phyloP scores from a whole-genome alignment of 2,329 filamentous ascomycete species.

The Trichoderma lentiforme region DNA sequence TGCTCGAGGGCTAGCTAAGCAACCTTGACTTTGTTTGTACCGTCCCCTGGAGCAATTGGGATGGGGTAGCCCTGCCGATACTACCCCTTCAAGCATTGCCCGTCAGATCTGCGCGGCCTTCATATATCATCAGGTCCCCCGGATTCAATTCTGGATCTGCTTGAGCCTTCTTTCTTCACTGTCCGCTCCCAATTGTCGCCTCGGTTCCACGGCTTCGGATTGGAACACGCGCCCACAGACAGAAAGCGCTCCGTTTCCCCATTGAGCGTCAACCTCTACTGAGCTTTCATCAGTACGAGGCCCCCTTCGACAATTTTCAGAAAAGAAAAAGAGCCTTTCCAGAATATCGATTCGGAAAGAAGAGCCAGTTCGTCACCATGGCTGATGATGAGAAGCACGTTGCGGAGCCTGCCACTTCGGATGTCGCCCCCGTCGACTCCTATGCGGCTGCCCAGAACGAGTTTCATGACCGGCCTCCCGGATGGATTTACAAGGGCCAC shows the following conservation, averaged over 20 bases:
- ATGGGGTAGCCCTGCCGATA: conserved; percentile 20
- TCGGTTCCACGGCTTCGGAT: conserved; percentile 9
- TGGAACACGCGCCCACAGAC: conserved; percentile 10
- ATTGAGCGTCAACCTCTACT: not conserved
- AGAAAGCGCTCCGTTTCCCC: not conserved
- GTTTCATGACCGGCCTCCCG: conserved; percentile 38
- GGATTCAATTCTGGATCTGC: conserved; percentile 5
- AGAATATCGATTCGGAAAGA: not conserved
- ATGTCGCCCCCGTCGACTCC: conserved; percentile 18
- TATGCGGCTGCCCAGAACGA: conserved; percentile 22
- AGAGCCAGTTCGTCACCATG: conserved; percentile 22
- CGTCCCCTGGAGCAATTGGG: conserved; percentile 19
- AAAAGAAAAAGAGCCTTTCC: not conserved
- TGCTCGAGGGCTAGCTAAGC: conserved; percentile 9
- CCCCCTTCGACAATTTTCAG: not conserved
- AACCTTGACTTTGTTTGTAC: conserved; percentile 14
- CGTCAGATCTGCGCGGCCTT: conserved; percentile 17
- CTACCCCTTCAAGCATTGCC: conserved; percentile 19
- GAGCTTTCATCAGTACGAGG: not conserved
- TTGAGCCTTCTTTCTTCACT: conserved; percentile 10
- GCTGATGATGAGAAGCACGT: conserved; percentile 26
- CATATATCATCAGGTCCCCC: conserved; percentile 20
- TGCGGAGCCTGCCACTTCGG: not conserved
- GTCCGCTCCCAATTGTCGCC: conserved; percentile 7
- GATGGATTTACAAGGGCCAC: conserved; percentile 67